A percentile compares a stretch with the other conserved stretches of the same genome.
Evolutionary conservation across 2,329 filamentous ascomycete genomes (phyloP).

Genomic region (Penicillium sp.): DNA sequence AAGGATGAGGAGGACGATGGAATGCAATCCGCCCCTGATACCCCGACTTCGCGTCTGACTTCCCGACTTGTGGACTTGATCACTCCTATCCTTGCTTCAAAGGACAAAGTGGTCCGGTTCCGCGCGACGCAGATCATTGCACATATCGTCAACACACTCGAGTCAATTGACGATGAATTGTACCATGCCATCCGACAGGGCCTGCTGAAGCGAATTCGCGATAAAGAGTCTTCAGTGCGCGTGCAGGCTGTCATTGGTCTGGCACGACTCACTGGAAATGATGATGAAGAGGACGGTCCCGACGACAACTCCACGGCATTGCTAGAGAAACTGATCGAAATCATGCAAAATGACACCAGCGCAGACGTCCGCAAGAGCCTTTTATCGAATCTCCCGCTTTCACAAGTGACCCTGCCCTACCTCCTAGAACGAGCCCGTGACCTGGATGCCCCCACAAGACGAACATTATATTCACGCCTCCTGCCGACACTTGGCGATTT

Average conservation of each 20-base stretch:
- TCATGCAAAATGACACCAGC: slow-evolving; percentile 90
- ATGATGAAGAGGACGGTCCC: slow-evolving; percentile 67
- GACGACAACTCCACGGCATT: slow-evolving; percentile 68
- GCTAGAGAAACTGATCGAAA: slow-evolving; percentile 79
- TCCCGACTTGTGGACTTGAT: slow-evolving; percentile 72
- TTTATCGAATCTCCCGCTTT: slow-evolving; percentile 85
- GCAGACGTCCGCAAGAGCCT: slow-evolving; percentile 89
- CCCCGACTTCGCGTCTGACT: slow-evolving; percentile 78
- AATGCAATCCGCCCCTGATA: slow-evolving; percentile 73
- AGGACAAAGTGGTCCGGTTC: slow-evolving; percentile 92
- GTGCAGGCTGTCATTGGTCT: slow-evolving; percentile 90
- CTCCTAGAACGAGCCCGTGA: slow-evolving; percentile 90
- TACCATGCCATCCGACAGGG: slow-evolving; percentile 80
- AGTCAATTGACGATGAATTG: slow-evolving; percentile 87
- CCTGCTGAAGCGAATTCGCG: slow-evolving; percentile 80
- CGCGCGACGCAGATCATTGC: slow-evolving; percentile 86
- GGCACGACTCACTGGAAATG: slow-evolving; percentile 78
- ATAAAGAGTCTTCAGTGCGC: slow-evolving; percentile 91
- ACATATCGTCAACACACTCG: slow-evolving; percentile 88
- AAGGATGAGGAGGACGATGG: slow-evolving; percentile 69
- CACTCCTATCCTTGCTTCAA: slow-evolving; percentile 75
- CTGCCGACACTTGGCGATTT: slow-evolving; percentile 91
- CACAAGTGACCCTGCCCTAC: slow-evolving; percentile 78
- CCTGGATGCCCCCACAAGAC: slow-evolving; percentile 77
- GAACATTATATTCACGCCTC: slow-evolving; percentile 83